Base-by-base conservation (phyloP, 2,329 filamentous ascomycete species). In the Lecanicillium sp. region DNA sequence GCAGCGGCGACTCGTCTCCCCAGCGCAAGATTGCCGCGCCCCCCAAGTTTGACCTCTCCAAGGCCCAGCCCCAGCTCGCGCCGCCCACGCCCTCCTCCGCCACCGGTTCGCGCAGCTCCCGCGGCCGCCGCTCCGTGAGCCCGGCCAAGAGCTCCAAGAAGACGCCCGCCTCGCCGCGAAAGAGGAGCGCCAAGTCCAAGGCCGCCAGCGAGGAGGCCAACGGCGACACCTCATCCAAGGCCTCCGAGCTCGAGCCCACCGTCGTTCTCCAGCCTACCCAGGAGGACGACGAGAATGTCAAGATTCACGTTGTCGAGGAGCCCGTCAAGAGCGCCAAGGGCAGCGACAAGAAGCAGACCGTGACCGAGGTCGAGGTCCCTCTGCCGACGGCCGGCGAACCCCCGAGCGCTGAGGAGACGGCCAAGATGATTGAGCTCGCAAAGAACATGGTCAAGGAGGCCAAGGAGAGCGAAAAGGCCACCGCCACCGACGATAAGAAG, bases 391-490 rank as follows among this genome's bases (percentile, higher is more conserved):
- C 77, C 9, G 75, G 73, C 38, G 77, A 86, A 44, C 71, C 88
- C 8, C 81, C 84, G 0, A 76, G 80, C 11, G 79, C 86, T 0
- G 84, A 88, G 46, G 84, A 92, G 51, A 81, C 88, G 2, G 74
- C 84, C 41, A 76, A 81, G 40, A 88, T 96, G 83, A 82, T 97
- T 43, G 81, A 81, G 19, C 80, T 87, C 53, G 92, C 92, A 22
- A 87, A 83, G 64, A 77, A 81, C 49, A 95, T 96, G 86, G 89
- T 96, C 5, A 75, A 84, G 45, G 79, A 80, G 44, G 74, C 74
- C 44, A 66, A 73, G 46, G 64, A 70, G 58, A 54, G 62, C 33
- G 57, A 58, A 11, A 58, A 64, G 8, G 47, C 55, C 5, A 53
- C 51, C 14, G 58, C 57, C 19, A 55, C 61, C 17, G 64, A 61